Evolutionary conservation across 192 early-diverging fungal species (phyloP).

Genomic region (Podila epicladia): DNA sequence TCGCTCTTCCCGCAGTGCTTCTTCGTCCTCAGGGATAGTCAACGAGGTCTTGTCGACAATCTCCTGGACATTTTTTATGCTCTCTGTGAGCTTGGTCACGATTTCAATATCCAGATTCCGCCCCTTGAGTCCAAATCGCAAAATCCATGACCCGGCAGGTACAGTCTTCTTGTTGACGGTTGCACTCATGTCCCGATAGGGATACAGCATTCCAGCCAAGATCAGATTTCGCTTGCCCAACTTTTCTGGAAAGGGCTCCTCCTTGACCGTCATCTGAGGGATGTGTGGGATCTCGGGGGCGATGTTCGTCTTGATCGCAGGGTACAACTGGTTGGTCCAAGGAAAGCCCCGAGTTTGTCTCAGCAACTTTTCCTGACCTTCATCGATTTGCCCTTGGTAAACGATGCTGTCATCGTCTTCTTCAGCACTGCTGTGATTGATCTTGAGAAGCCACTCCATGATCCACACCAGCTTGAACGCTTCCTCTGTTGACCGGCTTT

Average conservation of each 20-base stretch:
- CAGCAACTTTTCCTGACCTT: constrained; percentile 32
- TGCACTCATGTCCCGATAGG: constrained; percentile 54
- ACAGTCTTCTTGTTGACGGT: constrained; percentile 56
- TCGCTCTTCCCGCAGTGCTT: constrained; percentile 37
- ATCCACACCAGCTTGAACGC: constrained; percentile 52
- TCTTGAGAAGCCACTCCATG: constrained; percentile 55
- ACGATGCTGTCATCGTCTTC: constrained; percentile 8
- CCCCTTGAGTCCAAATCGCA: constrained; percentile 74
- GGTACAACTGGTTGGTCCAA: constrained; percentile 23
- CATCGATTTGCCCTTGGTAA: constrained; percentile 23
- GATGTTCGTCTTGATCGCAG: constrained; percentile 7
- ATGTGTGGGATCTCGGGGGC: constrained; percentile 25
- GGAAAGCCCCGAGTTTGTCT: constrained; percentile 8
- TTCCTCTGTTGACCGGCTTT: constrained; percentile 16
- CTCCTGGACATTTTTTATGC: constrained; percentile 3
- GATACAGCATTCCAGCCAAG: constrained; percentile 67
- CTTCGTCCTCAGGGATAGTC: neutral
- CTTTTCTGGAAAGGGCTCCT: constrained; percentile 34
- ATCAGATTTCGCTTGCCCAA: constrained; percentile 56
- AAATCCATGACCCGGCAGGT: constrained; percentile 57
- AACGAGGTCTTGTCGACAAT: neutral
- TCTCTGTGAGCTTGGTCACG: constrained; percentile 49
- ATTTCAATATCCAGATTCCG: constrained; percentile 50
- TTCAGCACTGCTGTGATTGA: constrained; percentile 14
- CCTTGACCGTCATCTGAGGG: constrained; percentile 25